phyloP scores from a whole-genome alignment of 768 basidiomycete genomes.

The Lentinula edodes region DNA sequence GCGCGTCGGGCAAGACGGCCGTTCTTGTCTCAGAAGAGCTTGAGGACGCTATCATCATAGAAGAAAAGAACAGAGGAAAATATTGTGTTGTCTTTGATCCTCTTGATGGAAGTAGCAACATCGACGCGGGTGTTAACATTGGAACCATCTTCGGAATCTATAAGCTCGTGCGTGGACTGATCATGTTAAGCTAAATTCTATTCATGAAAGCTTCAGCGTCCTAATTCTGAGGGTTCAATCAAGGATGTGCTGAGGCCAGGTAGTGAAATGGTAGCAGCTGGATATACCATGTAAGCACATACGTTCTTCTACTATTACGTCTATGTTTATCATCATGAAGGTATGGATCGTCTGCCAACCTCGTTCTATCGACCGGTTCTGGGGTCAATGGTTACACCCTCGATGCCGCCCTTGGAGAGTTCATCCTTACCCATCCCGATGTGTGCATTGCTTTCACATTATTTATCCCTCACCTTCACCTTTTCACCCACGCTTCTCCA shows the following conservation, averaged over 20 bases:
- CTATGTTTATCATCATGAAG: constrained; percentile 19
- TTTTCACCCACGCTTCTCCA: constrained; percentile 20
- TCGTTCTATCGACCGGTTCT: constrained; percentile 90
- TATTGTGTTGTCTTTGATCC: constrained; percentile 99
- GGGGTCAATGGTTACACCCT: constrained; percentile 99
- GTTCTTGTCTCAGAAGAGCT: constrained; percentile 97
- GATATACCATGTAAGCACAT: constrained; percentile 78
- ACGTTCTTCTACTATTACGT: too few relatives aligned
- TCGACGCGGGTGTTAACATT: constrained; percentile 98
- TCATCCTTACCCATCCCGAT: constrained; percentile 97
- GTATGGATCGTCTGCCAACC: constrained; percentile 91
- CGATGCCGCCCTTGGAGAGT: constrained; percentile 93
- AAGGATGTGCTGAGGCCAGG: constrained; percentile 91
- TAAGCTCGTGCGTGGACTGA: constrained; percentile 58
- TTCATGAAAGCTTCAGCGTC: constrained; percentile 37
- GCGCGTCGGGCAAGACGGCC: constrained; percentile 93
- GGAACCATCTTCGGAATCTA: constrained; percentile 98
- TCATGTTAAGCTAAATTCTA: not conserved
- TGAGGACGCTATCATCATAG: constrained; percentile 89
- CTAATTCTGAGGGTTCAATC: constrained; percentile 74
- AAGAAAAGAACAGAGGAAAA: constrained; percentile 70
- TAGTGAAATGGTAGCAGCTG: constrained; percentile 94
- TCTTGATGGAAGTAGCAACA: constrained; percentile 93
- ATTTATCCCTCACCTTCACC: not conserved
- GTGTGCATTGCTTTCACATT: constrained; percentile 31